Conservation (phyloP, 2,329 filamentous ascomycete species). For the Stemphylium beticola region DNA sequence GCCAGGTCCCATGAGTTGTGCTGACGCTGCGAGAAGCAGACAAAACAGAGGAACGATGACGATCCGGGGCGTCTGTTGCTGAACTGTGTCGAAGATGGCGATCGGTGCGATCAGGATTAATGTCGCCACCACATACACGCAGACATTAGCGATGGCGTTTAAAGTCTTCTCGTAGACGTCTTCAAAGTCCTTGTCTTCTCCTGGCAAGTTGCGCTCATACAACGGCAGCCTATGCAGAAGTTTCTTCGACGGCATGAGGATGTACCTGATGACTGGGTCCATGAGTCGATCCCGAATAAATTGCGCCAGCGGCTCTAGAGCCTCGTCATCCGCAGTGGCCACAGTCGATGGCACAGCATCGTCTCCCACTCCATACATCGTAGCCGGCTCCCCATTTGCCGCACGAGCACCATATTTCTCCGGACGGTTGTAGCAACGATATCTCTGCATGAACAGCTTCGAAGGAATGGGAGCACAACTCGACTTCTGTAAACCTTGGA, state of each 20-base stretch:
- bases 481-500: neutral
- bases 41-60: slow-evolving; percentile 7
- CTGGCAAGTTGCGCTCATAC: too few relatives aligned
- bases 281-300: neutral
- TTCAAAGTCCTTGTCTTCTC: neutral
- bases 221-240: too few relatives aligned
- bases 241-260: too few relatives aligned
- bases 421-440: neutral
- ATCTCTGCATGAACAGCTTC: neutral
- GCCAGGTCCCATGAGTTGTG: slow-evolving; percentile 2
- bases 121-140: slow-evolving; percentile 3
- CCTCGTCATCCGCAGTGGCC: neutral
- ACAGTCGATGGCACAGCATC: neutral
- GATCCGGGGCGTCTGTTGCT: neutral
- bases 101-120: slow-evolving; percentile 4
- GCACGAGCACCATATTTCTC: neutral
- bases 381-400: slow-evolving; percentile 7
- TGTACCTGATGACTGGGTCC: too few relatives aligned
- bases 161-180: neutral
- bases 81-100: neutral
- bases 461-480: neutral
- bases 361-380: neutral
- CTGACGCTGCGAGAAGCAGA: neutral
- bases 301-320: neutral
- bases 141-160: neutral